Evolutionary conservation across 441 rosid genomes (phyloP).

Genomic region (Bruguiera hainesii): DNA sequence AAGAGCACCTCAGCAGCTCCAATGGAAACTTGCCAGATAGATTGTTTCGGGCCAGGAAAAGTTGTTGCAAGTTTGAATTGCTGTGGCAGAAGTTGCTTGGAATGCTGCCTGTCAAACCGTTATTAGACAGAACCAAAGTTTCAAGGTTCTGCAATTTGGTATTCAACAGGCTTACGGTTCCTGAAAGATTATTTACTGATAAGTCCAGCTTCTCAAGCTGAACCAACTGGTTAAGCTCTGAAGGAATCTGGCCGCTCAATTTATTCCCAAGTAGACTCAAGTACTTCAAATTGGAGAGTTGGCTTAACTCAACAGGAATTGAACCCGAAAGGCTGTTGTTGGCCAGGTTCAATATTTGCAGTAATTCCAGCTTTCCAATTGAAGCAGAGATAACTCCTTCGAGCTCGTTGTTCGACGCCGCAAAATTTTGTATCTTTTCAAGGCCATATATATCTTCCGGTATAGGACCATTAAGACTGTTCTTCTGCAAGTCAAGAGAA

Average conservation of each 20-base stretch:
- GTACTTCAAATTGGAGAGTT: conserved; percentile 51
- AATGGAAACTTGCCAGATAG: conserved; percentile 68
- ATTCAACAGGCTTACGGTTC: conserved; percentile 42
- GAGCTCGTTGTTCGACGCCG: conserved; percentile 61
- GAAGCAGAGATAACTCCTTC: conserved; percentile 62
- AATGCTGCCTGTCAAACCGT: conserved; percentile 53
- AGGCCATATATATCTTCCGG: conserved; percentile 58
- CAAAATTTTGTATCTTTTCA: conserved; percentile 42
- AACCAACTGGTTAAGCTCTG: conserved; percentile 47
- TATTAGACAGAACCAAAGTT: conserved; percentile 45
- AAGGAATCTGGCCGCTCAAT: conserved; percentile 56
- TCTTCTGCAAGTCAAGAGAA: conserved; percentile 53
- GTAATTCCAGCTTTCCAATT: conserved; percentile 46
- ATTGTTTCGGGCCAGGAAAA: conserved; percentile 48
- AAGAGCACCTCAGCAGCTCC: conserved; percentile 56
- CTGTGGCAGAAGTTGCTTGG: conserved; percentile 53
- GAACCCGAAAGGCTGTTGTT: conserved; percentile 70
- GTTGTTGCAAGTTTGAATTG: conserved; percentile 48
- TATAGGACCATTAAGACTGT: conserved; percentile 53
- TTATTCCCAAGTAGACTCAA: conserved; percentile 56
- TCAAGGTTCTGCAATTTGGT: conserved; percentile 44
- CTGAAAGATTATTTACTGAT: conserved; percentile 65
- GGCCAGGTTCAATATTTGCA: conserved; percentile 60
- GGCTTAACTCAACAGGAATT: conserved; percentile 58
- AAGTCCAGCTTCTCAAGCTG: conserved; percentile 62